phyloP scores from a whole-genome alignment of 164 flowering plant species.

The Annona squamosa region DNA sequence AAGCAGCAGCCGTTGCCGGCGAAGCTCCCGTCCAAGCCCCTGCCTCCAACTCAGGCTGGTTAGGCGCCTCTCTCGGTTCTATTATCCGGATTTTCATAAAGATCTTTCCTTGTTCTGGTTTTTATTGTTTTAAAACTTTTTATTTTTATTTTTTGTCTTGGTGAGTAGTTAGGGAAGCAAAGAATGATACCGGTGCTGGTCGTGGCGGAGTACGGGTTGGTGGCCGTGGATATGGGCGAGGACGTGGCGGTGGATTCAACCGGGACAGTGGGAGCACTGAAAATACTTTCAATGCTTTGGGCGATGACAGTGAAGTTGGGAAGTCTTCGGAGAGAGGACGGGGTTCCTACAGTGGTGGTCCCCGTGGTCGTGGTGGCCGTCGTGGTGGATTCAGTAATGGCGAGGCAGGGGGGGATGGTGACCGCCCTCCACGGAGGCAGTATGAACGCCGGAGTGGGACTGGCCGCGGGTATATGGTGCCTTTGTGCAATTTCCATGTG shows the following conservation, averaged over 20 bases:
- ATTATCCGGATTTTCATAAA: neutral
- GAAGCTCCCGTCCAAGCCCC: slow-evolving; percentile 57
- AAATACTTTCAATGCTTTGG: slow-evolving; percentile 23
- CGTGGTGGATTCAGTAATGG: slow-evolving; percentile 55
- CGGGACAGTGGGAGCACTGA: slow-evolving; percentile 34
- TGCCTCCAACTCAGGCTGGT: slow-evolving; percentile 82
- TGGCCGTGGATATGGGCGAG: slow-evolving; percentile 36
- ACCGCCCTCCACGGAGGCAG: slow-evolving; percentile 43
- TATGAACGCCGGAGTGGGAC: slow-evolving; percentile 68
- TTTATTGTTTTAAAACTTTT: neutral
- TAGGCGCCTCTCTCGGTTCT: neutral
- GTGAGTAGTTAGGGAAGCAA: slow-evolving; percentile 45
- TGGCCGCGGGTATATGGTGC: slow-evolving; percentile 43
- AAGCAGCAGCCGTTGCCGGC: slow-evolving; percentile 13
- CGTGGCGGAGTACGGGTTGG: slow-evolving; percentile 49
- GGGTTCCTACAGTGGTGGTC: slow-evolving; percentile 32
- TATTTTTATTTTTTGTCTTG: neutral
- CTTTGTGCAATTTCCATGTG: no score
- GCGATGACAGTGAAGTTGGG: slow-evolving; percentile 34
- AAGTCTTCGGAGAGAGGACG: slow-evolving; percentile 27
- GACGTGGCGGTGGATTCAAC: slow-evolving; percentile 29
- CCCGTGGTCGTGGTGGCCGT: slow-evolving; percentile 57
- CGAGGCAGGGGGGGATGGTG: slow-evolving; percentile 40
- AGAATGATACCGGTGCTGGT: slow-evolving; percentile 25
- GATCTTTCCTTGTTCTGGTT: neutral